phyloP scores from a whole-genome alignment of 192 early-diverging fungal genomes.

The Lunasporangiospora selenospora region DNA sequence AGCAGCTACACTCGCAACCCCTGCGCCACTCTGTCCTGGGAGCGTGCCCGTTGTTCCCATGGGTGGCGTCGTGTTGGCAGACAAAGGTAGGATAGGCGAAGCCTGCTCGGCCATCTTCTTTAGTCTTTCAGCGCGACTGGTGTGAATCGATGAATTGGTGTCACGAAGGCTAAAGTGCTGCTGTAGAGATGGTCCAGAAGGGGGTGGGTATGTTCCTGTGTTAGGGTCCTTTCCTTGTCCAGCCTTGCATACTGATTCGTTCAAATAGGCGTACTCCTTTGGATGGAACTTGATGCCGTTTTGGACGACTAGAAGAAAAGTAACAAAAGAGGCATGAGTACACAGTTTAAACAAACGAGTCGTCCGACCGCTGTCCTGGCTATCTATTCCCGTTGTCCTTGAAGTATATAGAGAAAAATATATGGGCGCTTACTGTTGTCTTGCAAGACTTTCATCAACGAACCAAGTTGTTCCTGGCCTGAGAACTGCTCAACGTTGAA shows the following conservation, averaged over 20 bases:
- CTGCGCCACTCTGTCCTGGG: background rate
- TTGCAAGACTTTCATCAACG: conserved; percentile 13
- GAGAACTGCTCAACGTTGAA: conserved; percentile 46
- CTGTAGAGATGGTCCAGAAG: conserved; percentile 39
- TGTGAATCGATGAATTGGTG: conserved; percentile 17
- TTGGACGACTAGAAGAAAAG: conserved; percentile 3
- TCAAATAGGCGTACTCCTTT: conserved; percentile 39
- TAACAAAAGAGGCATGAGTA: background rate
- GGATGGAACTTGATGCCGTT: conserved; percentile 47
- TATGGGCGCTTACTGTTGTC: conserved; percentile 35
- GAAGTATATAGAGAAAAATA: no score
- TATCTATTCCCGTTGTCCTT: no score
- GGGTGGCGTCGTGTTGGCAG: background rate
- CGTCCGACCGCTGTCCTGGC: no score
- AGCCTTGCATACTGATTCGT: conserved; percentile 26
- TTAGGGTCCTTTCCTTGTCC: conserved; percentile 36
- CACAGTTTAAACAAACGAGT: no score
- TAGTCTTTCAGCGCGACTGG: conserved; percentile 16
- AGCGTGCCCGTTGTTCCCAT: background rate
- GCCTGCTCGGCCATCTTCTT: conserved; percentile 39
- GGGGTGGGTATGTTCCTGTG: conserved; percentile 26
- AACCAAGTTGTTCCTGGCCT: conserved; percentile 30
- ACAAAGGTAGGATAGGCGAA: conserved; percentile 14
- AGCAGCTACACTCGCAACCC: background rate
- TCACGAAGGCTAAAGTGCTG: conserved; percentile 36